Conservation (phyloP, 73 alveolate genomes). For the Uronychia binucleata region DNA sequence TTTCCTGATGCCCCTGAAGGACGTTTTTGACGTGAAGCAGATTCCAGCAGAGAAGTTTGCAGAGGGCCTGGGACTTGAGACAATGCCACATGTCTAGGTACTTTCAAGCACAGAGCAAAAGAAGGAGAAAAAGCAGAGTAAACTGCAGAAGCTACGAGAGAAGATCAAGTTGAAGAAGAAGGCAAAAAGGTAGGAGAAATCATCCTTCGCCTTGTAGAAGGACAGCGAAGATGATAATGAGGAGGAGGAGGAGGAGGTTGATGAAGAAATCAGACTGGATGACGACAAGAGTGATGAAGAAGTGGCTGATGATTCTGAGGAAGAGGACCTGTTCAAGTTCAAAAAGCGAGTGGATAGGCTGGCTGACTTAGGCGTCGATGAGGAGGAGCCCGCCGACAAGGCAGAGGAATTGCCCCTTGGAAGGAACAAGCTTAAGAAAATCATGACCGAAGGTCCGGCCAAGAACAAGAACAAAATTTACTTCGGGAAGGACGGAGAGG, state of each 20-base stretch:
- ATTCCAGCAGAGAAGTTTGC: slow-evolving; percentile 82
- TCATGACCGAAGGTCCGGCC: slow-evolving; percentile 43
- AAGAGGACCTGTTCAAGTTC: slow-evolving; percentile 36
- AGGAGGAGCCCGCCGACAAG: neutral
- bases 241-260: slow-evolving; percentile 40
- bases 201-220: slow-evolving; percentile 23
- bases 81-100: slow-evolving; percentile 85
- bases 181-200: slow-evolving; percentile 38
- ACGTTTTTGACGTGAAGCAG: slow-evolving; percentile 74
- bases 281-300: slow-evolving; percentile 24
- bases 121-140: slow-evolving; percentile 47
- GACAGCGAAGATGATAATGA: slow-evolving; percentile 44
- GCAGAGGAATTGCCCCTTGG: slow-evolving; percentile 7
- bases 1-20: slow-evolving; percentile 86
- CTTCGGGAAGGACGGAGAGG: slow-evolving; percentile 50
- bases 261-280: slow-evolving; percentile 56
- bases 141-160: slow-evolving; percentile 61
- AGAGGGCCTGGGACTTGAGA: slow-evolving; percentile 88
- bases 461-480: slow-evolving; percentile 44
- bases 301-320: slow-evolving; percentile 37
- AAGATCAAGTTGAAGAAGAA: slow-evolving; percentile 48
- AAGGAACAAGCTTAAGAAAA: slow-evolving; percentile 47
- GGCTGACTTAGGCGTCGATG: slow-evolving; percentile 28
- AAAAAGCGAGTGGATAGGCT: slow-evolving; percentile 29
- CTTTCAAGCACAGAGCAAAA: slow-evolving; percentile 55